Evolutionary conservation across 106 monocot genomes (phyloP), one percentile per base, ranked within the genome.

Genomic region (Acanthochlamys bracteata): DNA sequence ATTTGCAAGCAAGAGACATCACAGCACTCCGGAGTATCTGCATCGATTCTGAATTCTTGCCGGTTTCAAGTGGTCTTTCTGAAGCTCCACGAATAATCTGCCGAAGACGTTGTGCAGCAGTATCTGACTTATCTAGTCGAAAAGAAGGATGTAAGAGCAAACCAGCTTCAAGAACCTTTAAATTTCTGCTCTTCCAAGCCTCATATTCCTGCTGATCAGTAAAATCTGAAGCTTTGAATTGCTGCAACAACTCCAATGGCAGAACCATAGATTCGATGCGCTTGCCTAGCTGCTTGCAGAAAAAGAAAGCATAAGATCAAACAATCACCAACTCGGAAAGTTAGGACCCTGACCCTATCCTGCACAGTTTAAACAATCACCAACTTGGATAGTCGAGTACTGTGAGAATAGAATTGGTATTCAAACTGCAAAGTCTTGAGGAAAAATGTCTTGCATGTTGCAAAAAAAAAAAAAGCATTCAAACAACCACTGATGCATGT

Each of bases 1-100:
- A 85, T 66, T 84, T 82, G 20, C 54, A 68, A 64, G 91, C 83
- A 51, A 96, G 78, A 17, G 79, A 55, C 76, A 83, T 82, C 20
- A 83, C 91, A 79, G 91, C 75, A 79, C 76, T 88, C 15, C 88
- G 82, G 61, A 96, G 70, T 54, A 76, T 60, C 64, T 91, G 96
- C 96, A 96, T 96, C 40, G 96, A 85, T 53, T 96, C 96, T 26
- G 88, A 85, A 76, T 96, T 96, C 64, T 68, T 84, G 33, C 91
- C 91, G 10, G 96, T 96, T 67, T 88, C 96, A 63, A 96, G 25
- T 20, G 88, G 90, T 47, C 74, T 74, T 6, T 89, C 86, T 39
- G 71, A 76, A 75, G 87, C 75, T 58, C 78, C 80, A 59, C 74
- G 88, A 66, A 88, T 69, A 40, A 91, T 74, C 46, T 84, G 78